Percentiles rank a stretch among this genome's conserved stretches.
These are phyloP conservation scores for Jacaranda mimosifolia DNA, from an alignment of 257 asterid genomes.

Conservation along the genomic window DNA sequence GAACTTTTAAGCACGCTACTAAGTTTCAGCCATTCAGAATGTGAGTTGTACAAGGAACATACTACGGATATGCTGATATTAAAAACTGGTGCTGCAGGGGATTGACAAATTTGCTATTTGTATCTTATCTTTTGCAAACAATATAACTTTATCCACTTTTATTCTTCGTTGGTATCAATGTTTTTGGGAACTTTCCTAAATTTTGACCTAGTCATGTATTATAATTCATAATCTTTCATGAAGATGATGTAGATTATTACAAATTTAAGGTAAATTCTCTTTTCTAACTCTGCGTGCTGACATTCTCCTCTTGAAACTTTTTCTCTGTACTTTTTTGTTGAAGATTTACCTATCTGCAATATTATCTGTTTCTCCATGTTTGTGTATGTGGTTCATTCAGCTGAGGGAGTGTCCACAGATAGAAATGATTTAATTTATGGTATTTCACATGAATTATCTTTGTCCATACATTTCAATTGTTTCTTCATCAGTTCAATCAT, in stretches of 20 bases:
- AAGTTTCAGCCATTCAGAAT: background rate
- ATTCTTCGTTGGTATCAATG: conserved; percentile 1
- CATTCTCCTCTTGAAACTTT: background rate
- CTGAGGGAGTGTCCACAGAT: conserved; percentile 6
- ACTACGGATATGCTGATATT: conserved; percentile 1
- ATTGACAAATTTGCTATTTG: background rate
- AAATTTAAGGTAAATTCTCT: background rate
- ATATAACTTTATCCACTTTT: background rate
- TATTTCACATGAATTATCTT: conserved; percentile 1
- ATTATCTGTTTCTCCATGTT: conserved; percentile 18
- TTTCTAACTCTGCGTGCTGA: background rate
- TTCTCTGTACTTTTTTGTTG: conserved; percentile 8
- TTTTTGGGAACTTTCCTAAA: background rate
- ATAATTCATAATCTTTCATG: conserved; percentile 2
- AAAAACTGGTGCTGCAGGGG: conserved; percentile 1
- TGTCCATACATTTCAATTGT: background rate
- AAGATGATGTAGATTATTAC: conserved; percentile 6
- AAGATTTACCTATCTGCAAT: background rate
- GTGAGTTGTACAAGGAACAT: background rate
- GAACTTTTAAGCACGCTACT: background rate
- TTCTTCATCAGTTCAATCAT: conserved; percentile 12
- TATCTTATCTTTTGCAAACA: background rate
- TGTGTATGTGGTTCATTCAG: background rate
- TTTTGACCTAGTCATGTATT: conserved; percentile 12
- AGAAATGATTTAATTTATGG: conserved; percentile 1